phyloP scores from a whole-genome alignment of 768 basidiomycete species.

The Podaxis sp. region DNA sequence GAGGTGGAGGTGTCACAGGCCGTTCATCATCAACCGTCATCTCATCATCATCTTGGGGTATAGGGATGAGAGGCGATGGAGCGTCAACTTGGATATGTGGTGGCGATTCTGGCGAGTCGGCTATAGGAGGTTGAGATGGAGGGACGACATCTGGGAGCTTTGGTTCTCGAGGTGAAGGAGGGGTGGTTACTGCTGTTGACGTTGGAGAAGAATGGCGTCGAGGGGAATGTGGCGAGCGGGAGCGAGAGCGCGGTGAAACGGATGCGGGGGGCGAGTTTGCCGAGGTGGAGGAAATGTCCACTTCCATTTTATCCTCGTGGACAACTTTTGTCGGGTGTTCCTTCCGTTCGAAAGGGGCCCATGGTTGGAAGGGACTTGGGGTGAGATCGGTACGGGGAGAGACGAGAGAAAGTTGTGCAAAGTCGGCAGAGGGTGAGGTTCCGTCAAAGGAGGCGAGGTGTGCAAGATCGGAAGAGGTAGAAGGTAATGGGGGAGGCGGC shows the following conservation, averaged over 20 bases:
- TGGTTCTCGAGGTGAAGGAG: conserved; percentile 8
- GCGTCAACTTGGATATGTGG: conserved; percentile 3
- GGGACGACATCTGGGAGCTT: conserved; percentile 11
- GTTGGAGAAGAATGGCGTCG: neutral
- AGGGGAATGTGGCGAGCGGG: neutral
- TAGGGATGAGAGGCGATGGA: conserved; percentile 10
- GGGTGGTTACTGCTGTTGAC: conserved; percentile 1
- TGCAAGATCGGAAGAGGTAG: conserved; percentile 5
- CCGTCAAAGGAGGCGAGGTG: conserved; percentile 6
- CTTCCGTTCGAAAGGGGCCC: conserved; percentile 13
- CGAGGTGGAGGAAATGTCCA: neutral
- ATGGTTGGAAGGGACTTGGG: conserved; percentile 9
- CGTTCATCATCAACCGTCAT: neutral
- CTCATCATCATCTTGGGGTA: neutral
- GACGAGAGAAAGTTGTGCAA: conserved; percentile 43
- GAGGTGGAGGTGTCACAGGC: neutral
- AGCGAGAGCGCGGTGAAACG: neutral
- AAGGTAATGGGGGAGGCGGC: conserved; percentile 10
- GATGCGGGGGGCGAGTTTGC: neutral
- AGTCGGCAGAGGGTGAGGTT: conserved; percentile 43
- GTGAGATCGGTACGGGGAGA: conserved; percentile 19
- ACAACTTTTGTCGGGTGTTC: neutral
- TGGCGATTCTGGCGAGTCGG: conserved; percentile 17
- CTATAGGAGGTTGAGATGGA: neutral
- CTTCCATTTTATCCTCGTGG: neutral